Base-by-base conservation (phyloP, 345 rosid species). In the Raphanus raphanistrum region DNA sequence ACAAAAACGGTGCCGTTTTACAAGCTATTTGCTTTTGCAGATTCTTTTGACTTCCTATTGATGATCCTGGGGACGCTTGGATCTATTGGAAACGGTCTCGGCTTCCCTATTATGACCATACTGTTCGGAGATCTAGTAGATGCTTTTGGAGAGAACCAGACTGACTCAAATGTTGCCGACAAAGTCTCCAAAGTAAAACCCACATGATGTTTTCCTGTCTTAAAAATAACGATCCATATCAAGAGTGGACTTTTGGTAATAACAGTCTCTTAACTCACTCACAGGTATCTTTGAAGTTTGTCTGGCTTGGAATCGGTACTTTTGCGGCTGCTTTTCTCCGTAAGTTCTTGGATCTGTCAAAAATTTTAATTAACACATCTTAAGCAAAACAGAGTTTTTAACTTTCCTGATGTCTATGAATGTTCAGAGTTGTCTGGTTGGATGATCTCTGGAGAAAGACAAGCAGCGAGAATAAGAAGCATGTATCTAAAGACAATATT, bases 371-470 rank as follows among this genome's bases (percentile, higher is more conserved):
- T 25, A 58, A 32, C 2, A 28, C 4, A 21, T 68, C 1, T 27
- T 9, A 17, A 60, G 15, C 13, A 74, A 6, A 50, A 43, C 29
- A 78, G 50, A 66, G 21, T 43, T 76, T 21, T 17, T 3, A 28
- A 57, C 29, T 15, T 32, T 76, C 33, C 63, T 87, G 50, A 58
- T 29, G 54, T 78, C 4, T 29, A 11, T 36, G 48, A 35, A 31
- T 57, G 41, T 45, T 73, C 86, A 93, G 98, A 93, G 89, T 90
- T 93, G 68, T 65, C 87, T 68, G 88, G 90, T 57, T 93, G 97
- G 98, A 93, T 91, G 92, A 83, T 91, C 15, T 83, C 97, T 2
- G 98, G 98, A 57, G 98, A 93, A 73, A 86, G 96, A 68, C 97
- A 93, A 70, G 93, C 98, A 45, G 84, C 89, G 0, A 80, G 94